Percentiles rank a stretch among this genome's conserved stretches.
These are phyloP conservation scores for Drosera spatulata DNA, from an alignment of 179 eudicot genomes.

Conservation along the genomic window DNA sequence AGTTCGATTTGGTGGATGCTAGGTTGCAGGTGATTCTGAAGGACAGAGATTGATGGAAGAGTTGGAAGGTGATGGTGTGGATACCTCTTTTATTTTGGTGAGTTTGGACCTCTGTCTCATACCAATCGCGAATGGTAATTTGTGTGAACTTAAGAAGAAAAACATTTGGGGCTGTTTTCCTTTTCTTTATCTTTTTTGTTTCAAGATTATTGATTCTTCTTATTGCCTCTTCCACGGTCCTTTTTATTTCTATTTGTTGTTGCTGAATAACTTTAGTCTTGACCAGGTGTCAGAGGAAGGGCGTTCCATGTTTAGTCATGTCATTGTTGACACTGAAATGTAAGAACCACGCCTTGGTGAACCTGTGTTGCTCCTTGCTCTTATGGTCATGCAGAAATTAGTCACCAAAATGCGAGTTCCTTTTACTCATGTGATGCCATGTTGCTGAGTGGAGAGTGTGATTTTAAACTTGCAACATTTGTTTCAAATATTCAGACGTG, in stretches of 20 bases:
- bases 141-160: too few relatives aligned
- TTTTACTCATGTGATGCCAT: too few relatives aligned
- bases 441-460: too few relatives aligned
- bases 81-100: slow-evolving; percentile 29
- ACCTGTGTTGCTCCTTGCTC: background rate
- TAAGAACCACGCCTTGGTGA: slow-evolving; percentile 22
- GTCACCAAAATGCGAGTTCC: background rate
- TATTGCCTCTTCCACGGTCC: background rate
- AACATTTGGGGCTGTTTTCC: too few relatives aligned
- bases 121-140: too few relatives aligned
- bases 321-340: slow-evolving; percentile 80
- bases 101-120: slow-evolving; percentile 4
- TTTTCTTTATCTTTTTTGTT: too few relatives aligned
- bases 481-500: too few relatives aligned
- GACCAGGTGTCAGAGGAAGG: slow-evolving; percentile 81
- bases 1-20: background rate
- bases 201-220: background rate
- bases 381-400: background rate
- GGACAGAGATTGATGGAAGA: slow-evolving; percentile 29
- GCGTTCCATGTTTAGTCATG: slow-evolving; percentile 68
- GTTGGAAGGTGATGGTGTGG: slow-evolving; percentile 31
- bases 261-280: background rate
- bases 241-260: background rate
- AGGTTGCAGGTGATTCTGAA: slow-evolving; percentile 34
- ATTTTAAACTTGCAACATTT: too few relatives aligned